Percentiles rank a stretch among this genome's conserved stretches.
These are phyloP conservation scores for Ephemerocybe angulata DNA, from an alignment of 768 basidiomycete genomes.

Conservation along the genomic window DNA sequence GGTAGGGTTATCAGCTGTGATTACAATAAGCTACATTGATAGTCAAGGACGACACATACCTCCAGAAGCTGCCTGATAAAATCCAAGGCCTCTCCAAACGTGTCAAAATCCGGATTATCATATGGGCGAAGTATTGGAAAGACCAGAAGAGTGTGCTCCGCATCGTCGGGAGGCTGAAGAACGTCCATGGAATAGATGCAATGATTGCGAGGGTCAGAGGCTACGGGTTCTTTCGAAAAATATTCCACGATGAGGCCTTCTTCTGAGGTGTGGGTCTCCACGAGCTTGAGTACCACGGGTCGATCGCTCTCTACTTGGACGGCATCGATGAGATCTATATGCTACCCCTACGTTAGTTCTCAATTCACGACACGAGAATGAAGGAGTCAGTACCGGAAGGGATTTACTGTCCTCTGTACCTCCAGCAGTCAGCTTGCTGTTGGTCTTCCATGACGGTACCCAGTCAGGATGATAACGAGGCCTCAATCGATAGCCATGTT, in stretches of 20 bases:
- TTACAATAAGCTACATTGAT: not conserved
- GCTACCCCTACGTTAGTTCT: no score
- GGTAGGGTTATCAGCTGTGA: not conserved
- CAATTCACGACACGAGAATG: no score
- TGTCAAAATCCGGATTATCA: constrained; percentile 21
- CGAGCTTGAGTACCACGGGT: not conserved
- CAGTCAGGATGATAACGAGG: no score
- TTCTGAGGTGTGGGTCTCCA: not conserved
- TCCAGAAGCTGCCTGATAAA: constrained; percentile 31
- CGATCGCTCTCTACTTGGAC: not conserved
- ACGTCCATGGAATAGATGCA: constrained; percentile 24
- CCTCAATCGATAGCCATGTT: no score
- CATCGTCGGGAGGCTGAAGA: constrained; percentile 14
- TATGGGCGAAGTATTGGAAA: constrained; percentile 18
- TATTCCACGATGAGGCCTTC: not conserved
- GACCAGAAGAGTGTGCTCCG: constrained; percentile 12
- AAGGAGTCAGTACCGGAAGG: no score
- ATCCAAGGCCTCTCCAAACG: constrained; percentile 29
- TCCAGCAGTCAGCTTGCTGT: no score
- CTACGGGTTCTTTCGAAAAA: constrained; percentile 13
- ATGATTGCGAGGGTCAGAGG: constrained; percentile 21
- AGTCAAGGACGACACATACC: no score
- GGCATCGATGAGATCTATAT: no score
- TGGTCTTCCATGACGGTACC: no score
- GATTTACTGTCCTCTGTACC: no score